Conservation (phyloP, 495 filamentous ascomycete genomes). For the Neurospora sp. region DNA sequence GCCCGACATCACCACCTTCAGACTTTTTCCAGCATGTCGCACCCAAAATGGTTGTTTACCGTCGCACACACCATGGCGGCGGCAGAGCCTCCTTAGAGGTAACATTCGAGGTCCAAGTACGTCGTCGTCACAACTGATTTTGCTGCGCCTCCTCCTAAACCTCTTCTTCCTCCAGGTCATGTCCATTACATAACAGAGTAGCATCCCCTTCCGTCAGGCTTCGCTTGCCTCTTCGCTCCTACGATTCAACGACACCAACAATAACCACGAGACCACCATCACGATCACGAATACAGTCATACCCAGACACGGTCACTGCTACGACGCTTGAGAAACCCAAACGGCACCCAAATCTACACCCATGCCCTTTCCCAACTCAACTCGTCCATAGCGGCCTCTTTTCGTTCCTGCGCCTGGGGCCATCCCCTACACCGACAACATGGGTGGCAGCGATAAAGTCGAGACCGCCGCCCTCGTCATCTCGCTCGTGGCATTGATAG, state of each 20-base stretch:
- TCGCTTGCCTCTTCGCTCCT: background rate
- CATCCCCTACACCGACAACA: background rate
- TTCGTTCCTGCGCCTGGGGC: background rate
- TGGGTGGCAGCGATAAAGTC: constrained; percentile 3
- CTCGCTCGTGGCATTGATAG: constrained; percentile 28
- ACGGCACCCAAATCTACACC: background rate
- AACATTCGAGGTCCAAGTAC: background rate
- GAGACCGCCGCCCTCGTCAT: constrained; percentile 23
- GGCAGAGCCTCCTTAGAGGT: background rate
- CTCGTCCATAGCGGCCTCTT: background rate
- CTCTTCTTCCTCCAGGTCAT: background rate
- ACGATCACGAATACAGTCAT: background rate
- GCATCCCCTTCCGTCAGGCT: background rate
- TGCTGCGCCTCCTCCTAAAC: background rate
- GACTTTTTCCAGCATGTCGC: background rate
- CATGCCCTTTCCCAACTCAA: background rate
- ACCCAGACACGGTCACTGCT: background rate
- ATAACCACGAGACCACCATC: background rate
- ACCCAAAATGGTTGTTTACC: background rate
- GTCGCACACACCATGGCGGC: background rate
- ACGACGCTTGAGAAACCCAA: background rate
- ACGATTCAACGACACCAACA: background rate
- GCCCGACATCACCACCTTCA: background rate
- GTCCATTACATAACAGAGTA: background rate
- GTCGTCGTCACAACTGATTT: background rate